Evolutionary conservation across 2,329 filamentous ascomycete genomes (phyloP).

Genomic region (Cladosporium colombiae): DNA sequence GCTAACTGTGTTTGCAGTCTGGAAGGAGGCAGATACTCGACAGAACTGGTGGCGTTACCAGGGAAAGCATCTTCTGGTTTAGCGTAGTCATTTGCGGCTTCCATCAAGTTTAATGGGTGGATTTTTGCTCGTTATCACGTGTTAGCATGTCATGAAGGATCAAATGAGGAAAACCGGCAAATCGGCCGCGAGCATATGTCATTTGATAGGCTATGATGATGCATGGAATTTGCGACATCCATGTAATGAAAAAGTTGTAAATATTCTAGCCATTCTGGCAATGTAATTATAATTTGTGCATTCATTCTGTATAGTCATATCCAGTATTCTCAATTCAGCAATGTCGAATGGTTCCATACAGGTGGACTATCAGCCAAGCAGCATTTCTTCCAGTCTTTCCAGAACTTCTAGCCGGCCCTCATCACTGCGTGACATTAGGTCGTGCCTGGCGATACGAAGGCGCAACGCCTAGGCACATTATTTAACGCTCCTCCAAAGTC

Average conservation of each 20-base stretch:
- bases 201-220: background rate
- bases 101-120: background rate
- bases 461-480: background rate
- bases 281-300: conserved; percentile 3
- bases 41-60: conserved; percentile 39
- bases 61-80: conserved; percentile 31
- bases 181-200: background rate
- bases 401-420: background rate
- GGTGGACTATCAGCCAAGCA: background rate
- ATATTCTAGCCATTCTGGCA: background rate
- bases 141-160: background rate
- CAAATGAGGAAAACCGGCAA: background rate
- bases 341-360: background rate
- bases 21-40: conserved; percentile 37
- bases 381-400: background rate
- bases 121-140: background rate
- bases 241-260: conserved; percentile 9
- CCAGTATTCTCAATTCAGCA: background rate
- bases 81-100: background rate
- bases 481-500: background rate
- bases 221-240: background rate
- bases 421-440: background rate
- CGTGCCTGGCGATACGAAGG: background rate
- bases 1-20: conserved; percentile 20
- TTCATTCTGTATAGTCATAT: background rate